These are phyloP conservation scores for Poa pratensis DNA, from an alignment of 176 grass and related monocot species.

Conservation along the genomic window DNA sequence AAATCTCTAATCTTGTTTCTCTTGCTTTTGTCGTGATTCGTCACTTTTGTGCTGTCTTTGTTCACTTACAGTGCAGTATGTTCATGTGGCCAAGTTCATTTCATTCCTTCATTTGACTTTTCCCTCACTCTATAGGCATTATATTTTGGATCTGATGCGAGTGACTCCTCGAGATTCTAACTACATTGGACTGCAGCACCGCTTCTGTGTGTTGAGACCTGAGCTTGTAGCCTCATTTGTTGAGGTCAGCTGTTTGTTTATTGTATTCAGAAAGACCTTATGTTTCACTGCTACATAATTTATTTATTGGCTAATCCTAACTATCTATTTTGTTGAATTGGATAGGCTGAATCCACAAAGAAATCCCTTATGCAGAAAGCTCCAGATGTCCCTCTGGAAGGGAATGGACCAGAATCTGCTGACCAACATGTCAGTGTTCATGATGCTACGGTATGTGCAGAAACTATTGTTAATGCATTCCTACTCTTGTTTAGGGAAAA, in stretches of 20 bases:
- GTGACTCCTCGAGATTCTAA: conserved; percentile 99
- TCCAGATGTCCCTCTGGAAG: conserved; percentile 29
- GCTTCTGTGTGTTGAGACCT: conserved; percentile 93
- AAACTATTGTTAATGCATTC: neutral
- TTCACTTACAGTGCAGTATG: neutral
- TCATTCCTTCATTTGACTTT: neutral
- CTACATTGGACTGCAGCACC: conserved; percentile 81
- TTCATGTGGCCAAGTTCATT: conserved; percentile 8
- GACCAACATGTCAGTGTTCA: conserved; percentile 37
- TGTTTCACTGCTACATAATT: neutral
- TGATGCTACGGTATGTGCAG: conserved; percentile 45
- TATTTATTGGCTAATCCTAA: conserved; percentile 1
- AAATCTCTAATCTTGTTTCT: neutral
- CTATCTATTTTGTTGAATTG: conserved; percentile 31
- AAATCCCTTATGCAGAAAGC: conserved; percentile 35
- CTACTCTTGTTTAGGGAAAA: neutral
- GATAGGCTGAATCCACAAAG: conserved; percentile 52
- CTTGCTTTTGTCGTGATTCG: neutral
- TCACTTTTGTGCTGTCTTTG: neutral
- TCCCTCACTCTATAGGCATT: conserved; percentile 63
- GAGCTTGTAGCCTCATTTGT: conserved; percentile 88
- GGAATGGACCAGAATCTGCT: conserved; percentile 40
- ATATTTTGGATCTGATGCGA: conserved; percentile 99
- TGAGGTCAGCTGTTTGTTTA: conserved; percentile 58
- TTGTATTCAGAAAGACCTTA: neutral